These are phyloP conservation scores for Protomyces pachydermus DNA, from an alignment of 1,139 yeast genomes.

Conservation along the genomic window DNA sequence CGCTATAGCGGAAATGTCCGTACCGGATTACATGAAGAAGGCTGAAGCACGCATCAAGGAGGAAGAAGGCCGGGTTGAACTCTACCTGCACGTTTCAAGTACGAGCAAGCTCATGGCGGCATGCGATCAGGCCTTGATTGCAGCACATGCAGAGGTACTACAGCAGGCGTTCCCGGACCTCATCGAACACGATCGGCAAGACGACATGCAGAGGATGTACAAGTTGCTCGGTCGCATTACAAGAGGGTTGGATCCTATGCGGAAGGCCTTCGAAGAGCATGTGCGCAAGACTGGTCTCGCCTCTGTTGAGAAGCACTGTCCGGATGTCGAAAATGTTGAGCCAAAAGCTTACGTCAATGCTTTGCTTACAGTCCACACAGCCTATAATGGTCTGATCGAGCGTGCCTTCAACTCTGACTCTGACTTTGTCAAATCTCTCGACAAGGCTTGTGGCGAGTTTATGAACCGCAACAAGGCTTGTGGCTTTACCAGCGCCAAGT, in stretches of 20 bases:
- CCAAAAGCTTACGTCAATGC: slow-evolving; percentile 79
- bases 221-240: slow-evolving; percentile 63
- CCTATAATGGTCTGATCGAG: slow-evolving; percentile 63
- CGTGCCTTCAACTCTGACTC: slow-evolving; percentile 70
- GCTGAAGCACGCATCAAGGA: slow-evolving; percentile 78
- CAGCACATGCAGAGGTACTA: slow-evolving; percentile 70
- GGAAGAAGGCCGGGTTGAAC: slow-evolving; percentile 71
- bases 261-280: slow-evolving; percentile 65
- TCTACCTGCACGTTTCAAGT: slow-evolving; percentile 81
- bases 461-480: slow-evolving; percentile 83
- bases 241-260: slow-evolving; percentile 69
- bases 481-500: slow-evolving; percentile 54
- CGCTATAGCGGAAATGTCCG: slow-evolving; percentile 67
- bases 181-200: slow-evolving; percentile 69
- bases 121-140: slow-evolving; percentile 69
- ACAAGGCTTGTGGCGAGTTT: slow-evolving; percentile 72
- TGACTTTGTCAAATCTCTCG: slow-evolving; percentile 79
- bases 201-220: slow-evolving; percentile 76
- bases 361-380: slow-evolving; percentile 61
- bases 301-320: slow-evolving; percentile 61
- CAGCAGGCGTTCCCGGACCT: slow-evolving; percentile 70
- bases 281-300: slow-evolving; percentile 68
- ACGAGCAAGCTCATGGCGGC: slow-evolving; percentile 69
- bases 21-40: slow-evolving; percentile 83
- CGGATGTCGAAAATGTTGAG: slow-evolving; percentile 48